Evolutionary conservation across 2,329 filamentous ascomycete genomes (phyloP).

Genomic region (Fusarium avenaceum): DNA sequence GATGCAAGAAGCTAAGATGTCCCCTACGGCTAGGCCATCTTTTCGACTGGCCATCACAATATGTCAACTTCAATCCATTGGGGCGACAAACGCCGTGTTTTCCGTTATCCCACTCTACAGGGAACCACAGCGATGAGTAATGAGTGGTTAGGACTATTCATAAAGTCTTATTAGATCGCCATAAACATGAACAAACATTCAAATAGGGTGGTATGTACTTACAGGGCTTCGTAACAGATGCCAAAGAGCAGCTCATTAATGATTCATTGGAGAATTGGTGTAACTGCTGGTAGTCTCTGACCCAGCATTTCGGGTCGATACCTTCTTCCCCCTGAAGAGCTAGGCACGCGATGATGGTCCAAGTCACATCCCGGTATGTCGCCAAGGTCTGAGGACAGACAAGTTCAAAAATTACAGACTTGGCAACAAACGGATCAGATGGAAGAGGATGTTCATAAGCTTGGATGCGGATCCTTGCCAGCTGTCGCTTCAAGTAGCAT

Average conservation of each 20-base stretch:
- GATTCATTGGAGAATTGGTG: constrained; percentile 27
- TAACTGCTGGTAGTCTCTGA: constrained; percentile 46
- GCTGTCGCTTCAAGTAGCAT: constrained; percentile 52
- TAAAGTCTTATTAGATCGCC: not conserved
- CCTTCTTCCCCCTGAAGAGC: constrained; percentile 45
- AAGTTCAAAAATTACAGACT: constrained; percentile 59
- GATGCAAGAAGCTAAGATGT: constrained; percentile 38
- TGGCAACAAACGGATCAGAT: constrained; percentile 45
- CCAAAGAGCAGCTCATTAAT: constrained; percentile 44
- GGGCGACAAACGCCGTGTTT: constrained; percentile 44
- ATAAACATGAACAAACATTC: not conserved
- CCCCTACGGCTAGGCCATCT: constrained; percentile 40
- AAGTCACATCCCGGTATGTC: constrained; percentile 59
- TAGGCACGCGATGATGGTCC: constrained; percentile 53
- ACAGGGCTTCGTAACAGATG: constrained; percentile 51
- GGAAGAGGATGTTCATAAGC: constrained; percentile 60
- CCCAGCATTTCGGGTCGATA: constrained; percentile 42
- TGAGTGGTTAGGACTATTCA: constrained; percentile 47
- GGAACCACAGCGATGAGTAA: constrained; percentile 46
- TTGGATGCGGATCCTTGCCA: constrained; percentile 53
- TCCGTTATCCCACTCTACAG: constrained; percentile 49
- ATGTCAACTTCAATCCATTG: constrained; percentile 43
- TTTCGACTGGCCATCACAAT: constrained; percentile 30
- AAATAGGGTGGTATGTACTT: constrained; percentile 21
- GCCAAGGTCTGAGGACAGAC: constrained; percentile 53